Evolutionary conservation across 768 basidiomycete species (phyloP), one percentile per base, ranked within the genome.

Genomic region (Mycena galericulata): DNA sequence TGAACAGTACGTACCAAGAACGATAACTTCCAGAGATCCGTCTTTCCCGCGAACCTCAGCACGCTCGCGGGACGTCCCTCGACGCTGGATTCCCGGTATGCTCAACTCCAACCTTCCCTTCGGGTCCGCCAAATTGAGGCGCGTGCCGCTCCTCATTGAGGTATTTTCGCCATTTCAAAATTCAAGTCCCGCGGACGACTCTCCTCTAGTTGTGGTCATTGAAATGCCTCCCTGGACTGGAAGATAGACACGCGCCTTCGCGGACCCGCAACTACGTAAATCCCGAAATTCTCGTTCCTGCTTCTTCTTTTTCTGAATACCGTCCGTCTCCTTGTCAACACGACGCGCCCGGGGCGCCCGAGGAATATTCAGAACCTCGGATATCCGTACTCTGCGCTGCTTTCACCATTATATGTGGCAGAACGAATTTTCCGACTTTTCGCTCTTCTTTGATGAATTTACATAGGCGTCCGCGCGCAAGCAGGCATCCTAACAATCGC

Each of bases 251-350:
- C 47, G 55, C 41, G 22, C 50, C 54, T 46, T 49, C n/a, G 55
- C 56, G 63, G 63, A 32, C 36, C 63, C 63, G 63, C 18, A 41
- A 45, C 9, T 41, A 65, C 63, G 63, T 65, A 57, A 65, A 47
- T 17, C 46, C 40, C 20, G 41, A 38, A 27, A 57, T 50, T 6
- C 22, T 30, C 46, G 27, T n/a, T 38, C n/a, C 24, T 58, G 65
- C 32, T 67, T 60, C 65, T 60, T 38, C 26, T n/a, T 40, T 20
- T 58, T 51, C 64, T 65, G n/a, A 36, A n/a, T 7, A 34, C 10
- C 54, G 14, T 38, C 32, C 38, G 50, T 59, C 49, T 26, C 58
- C 65, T 43, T 67, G 50, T 34, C 65, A 47, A 67, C 65, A 32
- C 41, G 17, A 20, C 49, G 30, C 18, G 40, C 41, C 30, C 45